A percentile compares a stretch with the other conserved stretches of the same genome.
Conservation (phyloP, 75 land plant genomes). For the Adiantum capillusveneris region DNA sequence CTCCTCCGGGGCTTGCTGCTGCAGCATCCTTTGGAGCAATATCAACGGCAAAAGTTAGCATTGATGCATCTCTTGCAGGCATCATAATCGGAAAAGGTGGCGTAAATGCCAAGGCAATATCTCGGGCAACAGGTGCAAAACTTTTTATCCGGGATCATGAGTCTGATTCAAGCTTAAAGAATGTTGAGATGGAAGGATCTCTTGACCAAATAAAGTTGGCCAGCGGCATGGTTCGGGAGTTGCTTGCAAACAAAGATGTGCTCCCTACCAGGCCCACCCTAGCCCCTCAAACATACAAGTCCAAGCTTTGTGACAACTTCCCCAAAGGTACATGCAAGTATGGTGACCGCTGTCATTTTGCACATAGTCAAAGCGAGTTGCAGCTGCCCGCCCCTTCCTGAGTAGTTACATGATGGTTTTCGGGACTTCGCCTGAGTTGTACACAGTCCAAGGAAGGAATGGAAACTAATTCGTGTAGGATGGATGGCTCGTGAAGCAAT, state of each 20-base stretch:
- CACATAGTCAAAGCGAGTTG: constrained; percentile 36
- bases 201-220: constrained; percentile 47
- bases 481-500: too few relatives aligned
- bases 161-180: constrained; percentile 30
- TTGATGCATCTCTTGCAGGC: constrained; percentile 35
- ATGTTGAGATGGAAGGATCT: constrained; percentile 42
- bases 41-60: constrained; percentile 40
- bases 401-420: too few relatives aligned
- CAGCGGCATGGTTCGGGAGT: constrained; percentile 35
- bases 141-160: constrained; percentile 37
- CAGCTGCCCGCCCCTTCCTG: too few relatives aligned
- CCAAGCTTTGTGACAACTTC: constrained; percentile 43
- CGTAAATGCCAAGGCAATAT: constrained; percentile 36
- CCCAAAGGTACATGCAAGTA: constrained; percentile 43
- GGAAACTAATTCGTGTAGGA: too few relatives aligned
- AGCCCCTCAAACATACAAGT: constrained; percentile 32
- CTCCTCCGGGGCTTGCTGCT: constrained; percentile 37
- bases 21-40: constrained; percentile 40
- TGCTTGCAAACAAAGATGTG: constrained; percentile 20
- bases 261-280: constrained; percentile 7
- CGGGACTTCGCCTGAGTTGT: too few relatives aligned
- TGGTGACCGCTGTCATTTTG: constrained; percentile 50
- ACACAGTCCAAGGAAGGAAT: too few relatives aligned
- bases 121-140: constrained; percentile 37
- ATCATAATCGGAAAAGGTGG: constrained; percentile 44